These are phyloP conservation scores for Chrysoporthe puriensis DNA, from an alignment of 2,329 filamentous ascomycete species.

Conservation along the genomic window DNA sequence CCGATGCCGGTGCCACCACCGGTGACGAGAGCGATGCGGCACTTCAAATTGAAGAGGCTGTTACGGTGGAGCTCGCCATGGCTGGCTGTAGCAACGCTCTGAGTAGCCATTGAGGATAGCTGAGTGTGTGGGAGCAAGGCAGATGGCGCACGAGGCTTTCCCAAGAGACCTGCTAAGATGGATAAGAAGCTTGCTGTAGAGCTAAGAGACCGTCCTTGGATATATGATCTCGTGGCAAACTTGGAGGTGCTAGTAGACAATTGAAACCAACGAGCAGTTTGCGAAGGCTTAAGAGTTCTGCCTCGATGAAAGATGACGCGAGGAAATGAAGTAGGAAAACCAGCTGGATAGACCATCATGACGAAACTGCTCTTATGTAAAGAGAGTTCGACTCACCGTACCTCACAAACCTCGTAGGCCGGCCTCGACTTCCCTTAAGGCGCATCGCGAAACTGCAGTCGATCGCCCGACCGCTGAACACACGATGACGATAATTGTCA, in stretches of 20 bases:
- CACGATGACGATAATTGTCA: background rate
- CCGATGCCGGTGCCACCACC: slow-evolving; percentile 42
- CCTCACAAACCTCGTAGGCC: background rate
- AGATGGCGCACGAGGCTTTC: background rate
- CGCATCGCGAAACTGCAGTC: background rate
- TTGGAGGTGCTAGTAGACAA: background rate
- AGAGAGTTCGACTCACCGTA: background rate
- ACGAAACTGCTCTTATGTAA: background rate
- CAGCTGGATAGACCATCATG: background rate
- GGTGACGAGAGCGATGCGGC: slow-evolving; percentile 48
- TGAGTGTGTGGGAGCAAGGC: background rate
- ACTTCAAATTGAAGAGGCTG: slow-evolving; percentile 52
- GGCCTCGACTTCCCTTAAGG: background rate
- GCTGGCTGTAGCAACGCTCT: slow-evolving; percentile 35
- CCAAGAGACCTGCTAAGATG: background rate
- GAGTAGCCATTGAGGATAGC: slow-evolving; percentile 34
- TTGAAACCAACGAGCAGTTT: background rate
- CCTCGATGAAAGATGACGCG: background rate
- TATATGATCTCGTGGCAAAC: background rate
- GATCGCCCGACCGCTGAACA: background rate
- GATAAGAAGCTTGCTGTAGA: background rate
- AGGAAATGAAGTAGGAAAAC: background rate
- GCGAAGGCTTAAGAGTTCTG: background rate
- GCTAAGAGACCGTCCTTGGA: no score
- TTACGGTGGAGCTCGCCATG: slow-evolving; percentile 44